Percentiles rank a stretch among this genome's conserved stretches.
Evolutionary conservation across 2,329 filamentous ascomycete species (phyloP).

Genomic region (Diaporthe sp.): DNA sequence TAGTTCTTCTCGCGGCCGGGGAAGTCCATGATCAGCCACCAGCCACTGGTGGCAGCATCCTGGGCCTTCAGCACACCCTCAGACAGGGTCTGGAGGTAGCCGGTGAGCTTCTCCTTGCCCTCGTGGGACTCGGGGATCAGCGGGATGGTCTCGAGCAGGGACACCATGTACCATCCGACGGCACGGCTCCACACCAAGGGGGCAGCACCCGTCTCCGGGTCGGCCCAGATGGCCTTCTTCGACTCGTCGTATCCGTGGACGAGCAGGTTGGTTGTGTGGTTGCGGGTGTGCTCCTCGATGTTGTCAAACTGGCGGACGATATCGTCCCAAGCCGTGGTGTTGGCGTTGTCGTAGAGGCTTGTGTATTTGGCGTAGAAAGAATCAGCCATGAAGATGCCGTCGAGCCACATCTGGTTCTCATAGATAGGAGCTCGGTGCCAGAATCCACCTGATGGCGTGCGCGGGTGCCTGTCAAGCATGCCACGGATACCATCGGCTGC

Average conservation of each 20-base stretch:
- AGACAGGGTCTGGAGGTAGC: slow-evolving; percentile 23
- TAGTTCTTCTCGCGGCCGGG: slow-evolving; percentile 53
- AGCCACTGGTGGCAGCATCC: slow-evolving; percentile 28
- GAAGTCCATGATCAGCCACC: slow-evolving; percentile 53
- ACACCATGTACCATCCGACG: slow-evolving; percentile 62
- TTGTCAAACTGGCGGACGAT: slow-evolving; percentile 29
- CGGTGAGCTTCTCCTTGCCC: slow-evolving; percentile 14
- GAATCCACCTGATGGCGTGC: slow-evolving; percentile 53
- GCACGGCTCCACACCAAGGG: slow-evolving; percentile 64
- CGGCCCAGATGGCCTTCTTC: slow-evolving; percentile 61
- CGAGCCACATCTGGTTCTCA: slow-evolving; percentile 57
- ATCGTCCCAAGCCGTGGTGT: slow-evolving; percentile 41
- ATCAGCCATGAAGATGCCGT: slow-evolving; percentile 54
- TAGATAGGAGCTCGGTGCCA: slow-evolving; percentile 53
- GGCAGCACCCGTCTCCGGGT: slow-evolving; percentile 58
- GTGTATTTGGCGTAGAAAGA: slow-evolving; percentile 44
- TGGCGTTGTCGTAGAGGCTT: slow-evolving; percentile 38
- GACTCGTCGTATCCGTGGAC: slow-evolving; percentile 66
- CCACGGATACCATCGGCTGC: slow-evolving; percentile 50
- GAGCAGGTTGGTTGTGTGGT: slow-evolving; percentile 53
- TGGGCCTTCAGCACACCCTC: slow-evolving; percentile 28
- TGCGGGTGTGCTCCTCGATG: slow-evolving; percentile 47
- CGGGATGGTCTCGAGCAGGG: slow-evolving; percentile 32
- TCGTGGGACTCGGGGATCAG: slow-evolving; percentile 26
- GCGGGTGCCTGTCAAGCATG: slow-evolving; percentile 51